These are phyloP conservation scores for Boletellus sp. DNA, from an alignment of 768 basidiomycete species.

Conservation along the genomic window DNA sequence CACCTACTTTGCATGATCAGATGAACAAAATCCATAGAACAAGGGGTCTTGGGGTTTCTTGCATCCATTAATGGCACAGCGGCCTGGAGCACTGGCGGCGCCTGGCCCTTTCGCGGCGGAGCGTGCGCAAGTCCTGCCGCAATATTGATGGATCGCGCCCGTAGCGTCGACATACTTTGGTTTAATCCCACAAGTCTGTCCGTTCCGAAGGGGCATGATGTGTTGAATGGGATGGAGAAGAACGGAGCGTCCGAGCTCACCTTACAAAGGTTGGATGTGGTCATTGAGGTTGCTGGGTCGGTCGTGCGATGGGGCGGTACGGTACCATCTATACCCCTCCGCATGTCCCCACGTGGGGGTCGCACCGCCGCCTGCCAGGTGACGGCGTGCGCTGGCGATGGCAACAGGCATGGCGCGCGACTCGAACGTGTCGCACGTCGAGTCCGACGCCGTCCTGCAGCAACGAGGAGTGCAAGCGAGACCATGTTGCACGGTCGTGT, in stretches of 20 bases:
- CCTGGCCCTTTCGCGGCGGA: constrained; percentile 32
- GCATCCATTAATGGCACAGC: constrained; percentile 51
- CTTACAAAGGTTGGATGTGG: constrained; percentile 27
- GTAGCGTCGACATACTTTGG: constrained; percentile 60
- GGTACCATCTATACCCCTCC: constrained; percentile 21
- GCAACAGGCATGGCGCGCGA: constrained; percentile 14
- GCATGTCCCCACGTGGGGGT: constrained; percentile 21
- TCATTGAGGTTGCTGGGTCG: constrained; percentile 7
- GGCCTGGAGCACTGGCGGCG: constrained; percentile 31
- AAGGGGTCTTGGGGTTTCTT: constrained; percentile 47
- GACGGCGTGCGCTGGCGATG: background rate
- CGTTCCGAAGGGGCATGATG: constrained; percentile 4
- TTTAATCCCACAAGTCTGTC: constrained; percentile 54
- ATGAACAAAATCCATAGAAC: constrained; percentile 55
- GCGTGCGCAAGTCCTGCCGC: constrained; percentile 59
- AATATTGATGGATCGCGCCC: constrained; percentile 56
- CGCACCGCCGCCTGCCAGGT: constrained; percentile 16
- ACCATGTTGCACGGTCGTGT: constrained; percentile 19
- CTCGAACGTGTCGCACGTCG: constrained; percentile 17
- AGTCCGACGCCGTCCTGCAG: constrained; percentile 8
- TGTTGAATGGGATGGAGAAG: constrained; percentile 11
- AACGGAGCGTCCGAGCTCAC: constrained; percentile 19
- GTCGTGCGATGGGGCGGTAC: constrained; percentile 4
- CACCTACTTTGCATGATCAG: constrained; percentile 53
- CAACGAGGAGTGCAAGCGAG: constrained; percentile 17